phyloP scores from a whole-genome alignment of 2,329 filamentous ascomycete species.

The Fusarium decemcellulare region DNA sequence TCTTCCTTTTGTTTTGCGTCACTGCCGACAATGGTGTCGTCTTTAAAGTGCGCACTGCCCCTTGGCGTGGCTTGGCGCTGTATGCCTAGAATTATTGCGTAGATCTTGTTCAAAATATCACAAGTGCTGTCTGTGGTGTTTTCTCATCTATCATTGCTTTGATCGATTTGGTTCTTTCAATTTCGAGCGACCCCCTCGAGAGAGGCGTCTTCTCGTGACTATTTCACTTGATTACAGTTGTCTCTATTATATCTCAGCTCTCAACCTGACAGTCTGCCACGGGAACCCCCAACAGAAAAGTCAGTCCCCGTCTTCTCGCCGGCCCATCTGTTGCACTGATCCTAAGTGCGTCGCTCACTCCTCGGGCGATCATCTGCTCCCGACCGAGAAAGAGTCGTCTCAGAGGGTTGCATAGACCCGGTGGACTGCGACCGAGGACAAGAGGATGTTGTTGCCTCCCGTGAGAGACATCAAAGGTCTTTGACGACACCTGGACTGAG shows the following conservation, averaged over 20 bases:
- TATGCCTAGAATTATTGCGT: conserved; percentile 3
- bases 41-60: conserved; percentile 17
- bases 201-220: neutral
- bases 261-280: conserved; percentile 9
- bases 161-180: too few species aligned
- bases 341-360: conserved; percentile 33
- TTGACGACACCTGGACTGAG: conserved; percentile 10
- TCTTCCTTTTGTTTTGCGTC: conserved; percentile 33
- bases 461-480: neutral
- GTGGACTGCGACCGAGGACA: neutral
- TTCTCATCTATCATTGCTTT: neutral
- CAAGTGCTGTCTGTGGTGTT: too few species aligned
- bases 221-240: neutral
- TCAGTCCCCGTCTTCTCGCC: conserved; percentile 44
- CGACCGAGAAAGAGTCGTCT: conserved; percentile 24
- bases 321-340: conserved; percentile 41
- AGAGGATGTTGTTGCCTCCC: neutral
- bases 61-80: conserved; percentile 32
- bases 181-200: too few species aligned
- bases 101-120: conserved; percentile 10
- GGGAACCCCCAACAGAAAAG: conserved; percentile 42
- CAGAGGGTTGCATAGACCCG: conserved; percentile 14
- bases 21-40: neutral
- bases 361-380: conserved; percentile 17
- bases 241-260: neutral